Evolutionary conservation across 2,329 filamentous ascomycete species (phyloP).

Genomic region (Cordyceps tenuipes): DNA sequence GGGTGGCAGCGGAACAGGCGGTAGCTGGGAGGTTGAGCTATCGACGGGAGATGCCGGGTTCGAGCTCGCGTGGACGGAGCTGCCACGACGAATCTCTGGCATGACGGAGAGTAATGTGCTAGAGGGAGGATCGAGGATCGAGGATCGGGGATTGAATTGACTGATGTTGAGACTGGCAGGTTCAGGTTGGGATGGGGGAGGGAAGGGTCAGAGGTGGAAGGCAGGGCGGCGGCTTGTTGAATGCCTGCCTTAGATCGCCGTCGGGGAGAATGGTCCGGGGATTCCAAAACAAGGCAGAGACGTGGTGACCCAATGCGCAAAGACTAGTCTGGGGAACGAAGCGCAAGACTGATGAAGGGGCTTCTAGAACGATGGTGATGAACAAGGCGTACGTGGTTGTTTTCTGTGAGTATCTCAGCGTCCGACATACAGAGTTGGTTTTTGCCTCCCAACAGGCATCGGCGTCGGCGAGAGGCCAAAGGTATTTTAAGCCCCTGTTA

Average conservation of each 20-base stretch:
- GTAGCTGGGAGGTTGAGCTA: background rate
- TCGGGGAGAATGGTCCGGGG: no score
- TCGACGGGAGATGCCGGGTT: background rate
- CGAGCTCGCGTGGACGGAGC: constrained; percentile 11
- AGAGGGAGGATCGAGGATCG: background rate
- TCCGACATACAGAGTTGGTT: no score
- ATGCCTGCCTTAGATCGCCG: no score
- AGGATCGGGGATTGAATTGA: background rate
- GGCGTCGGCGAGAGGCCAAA: no score
- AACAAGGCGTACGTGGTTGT: background rate
- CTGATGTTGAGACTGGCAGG: background rate
- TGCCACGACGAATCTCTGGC: constrained; percentile 11
- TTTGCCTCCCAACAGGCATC: no score
- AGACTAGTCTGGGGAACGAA: background rate
- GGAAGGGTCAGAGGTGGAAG: background rate
- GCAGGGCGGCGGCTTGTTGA: no score
- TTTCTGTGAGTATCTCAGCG: no score
- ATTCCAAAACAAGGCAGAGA: background rate
- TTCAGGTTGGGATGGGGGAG: background rate
- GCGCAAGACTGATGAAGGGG: background rate
- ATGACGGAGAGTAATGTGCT: background rate
- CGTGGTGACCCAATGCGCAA: background rate
- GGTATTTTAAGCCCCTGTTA: no score
- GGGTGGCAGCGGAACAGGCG: background rate
- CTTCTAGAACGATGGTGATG: background rate